phyloP scores from a whole-genome alignment of 495 filamentous ascomycete species.

The Penicillium herquei region DNA sequence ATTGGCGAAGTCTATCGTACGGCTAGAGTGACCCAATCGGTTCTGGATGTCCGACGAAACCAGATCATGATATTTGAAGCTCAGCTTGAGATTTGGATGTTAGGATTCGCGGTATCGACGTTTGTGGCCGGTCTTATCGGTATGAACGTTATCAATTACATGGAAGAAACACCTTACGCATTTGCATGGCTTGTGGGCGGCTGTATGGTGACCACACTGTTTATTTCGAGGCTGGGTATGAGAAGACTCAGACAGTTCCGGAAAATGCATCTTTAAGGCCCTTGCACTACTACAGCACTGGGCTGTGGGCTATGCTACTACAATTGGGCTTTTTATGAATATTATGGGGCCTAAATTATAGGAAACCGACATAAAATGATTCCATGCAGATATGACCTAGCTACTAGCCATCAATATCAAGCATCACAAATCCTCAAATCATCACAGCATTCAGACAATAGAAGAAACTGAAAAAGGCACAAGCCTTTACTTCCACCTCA shows the following conservation, averaged over 20 bases:
- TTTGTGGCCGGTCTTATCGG: constrained; percentile 33
- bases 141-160: constrained; percentile 35
- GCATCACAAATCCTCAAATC: not conserved
- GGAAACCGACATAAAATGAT: not conserved
- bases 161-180: constrained; percentile 27
- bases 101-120: constrained; percentile 29
- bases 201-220: constrained; percentile 13
- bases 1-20: constrained; percentile 25
- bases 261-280: constrained; percentile 18
- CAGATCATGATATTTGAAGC: constrained; percentile 38
- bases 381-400: not conserved
- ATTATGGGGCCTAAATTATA: not conserved
- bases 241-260: constrained; percentile 20
- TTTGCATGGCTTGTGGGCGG: constrained; percentile 20
- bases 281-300: not conserved
- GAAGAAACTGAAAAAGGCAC: not conserved
- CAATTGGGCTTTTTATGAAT: not conserved
- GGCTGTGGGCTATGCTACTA: not conserved
- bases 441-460: not conserved
- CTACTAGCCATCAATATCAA: not conserved
- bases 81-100: constrained; percentile 32
- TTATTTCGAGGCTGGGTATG: constrained; percentile 24
- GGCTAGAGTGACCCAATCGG: constrained; percentile 23
- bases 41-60: constrained; percentile 33
- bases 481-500: not conserved